phyloP scores from a whole-genome alignment of 2,329 filamentous ascomycete species.

The Tolypocladium capitatum region DNA sequence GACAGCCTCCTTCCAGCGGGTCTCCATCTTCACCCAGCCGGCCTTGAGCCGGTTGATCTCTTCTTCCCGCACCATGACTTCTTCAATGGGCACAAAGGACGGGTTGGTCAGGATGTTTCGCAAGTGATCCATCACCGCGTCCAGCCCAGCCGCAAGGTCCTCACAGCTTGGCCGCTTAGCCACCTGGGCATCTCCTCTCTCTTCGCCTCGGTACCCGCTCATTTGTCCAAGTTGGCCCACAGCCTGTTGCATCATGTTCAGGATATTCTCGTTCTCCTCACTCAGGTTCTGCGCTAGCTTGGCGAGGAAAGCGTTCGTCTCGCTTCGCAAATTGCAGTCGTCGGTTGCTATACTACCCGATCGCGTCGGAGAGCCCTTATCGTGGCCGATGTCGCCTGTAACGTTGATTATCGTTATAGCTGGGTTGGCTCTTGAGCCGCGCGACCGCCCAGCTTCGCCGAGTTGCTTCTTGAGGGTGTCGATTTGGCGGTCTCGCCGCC shows the following conservation, averaged over 20 bases:
- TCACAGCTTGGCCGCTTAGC: slow-evolving; percentile 31
- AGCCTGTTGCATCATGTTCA: slow-evolving; percentile 58
- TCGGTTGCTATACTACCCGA: slow-evolving; percentile 15
- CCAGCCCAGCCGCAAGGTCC: slow-evolving; percentile 63
- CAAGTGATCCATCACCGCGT: slow-evolving; percentile 66
- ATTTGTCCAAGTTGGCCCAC: slow-evolving; percentile 58
- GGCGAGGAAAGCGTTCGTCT: slow-evolving; percentile 85
- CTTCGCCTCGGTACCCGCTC: slow-evolving; percentile 39
- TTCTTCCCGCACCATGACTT: slow-evolving; percentile 83
- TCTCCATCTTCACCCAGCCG: slow-evolving; percentile 90
- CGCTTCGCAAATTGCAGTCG: slow-evolving; percentile 61
- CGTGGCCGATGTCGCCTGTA: slow-evolving; percentile 38
- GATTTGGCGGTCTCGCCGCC: slow-evolving; percentile 80
- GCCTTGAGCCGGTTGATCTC: slow-evolving; percentile 73
- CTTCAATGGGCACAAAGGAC: slow-evolving; percentile 89
- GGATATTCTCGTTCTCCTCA: slow-evolving; percentile 80
- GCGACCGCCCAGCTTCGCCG: slow-evolving; percentile 52
- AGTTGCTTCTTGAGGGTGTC: slow-evolving; percentile 81
- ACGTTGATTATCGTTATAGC: slow-evolving; percentile 45
- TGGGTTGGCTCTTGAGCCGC: slow-evolving; percentile 40
- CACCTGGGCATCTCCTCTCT: slow-evolving; percentile 17
- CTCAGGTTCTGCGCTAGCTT: slow-evolving; percentile 70
- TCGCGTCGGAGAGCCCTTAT: slow-evolving; percentile 23
- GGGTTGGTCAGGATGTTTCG: slow-evolving; percentile 81
- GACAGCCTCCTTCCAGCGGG: slow-evolving; percentile 78